Evolutionary conservation across 2,329 filamentous ascomycete species (phyloP).

Genomic region (Penicillium freii): DNA sequence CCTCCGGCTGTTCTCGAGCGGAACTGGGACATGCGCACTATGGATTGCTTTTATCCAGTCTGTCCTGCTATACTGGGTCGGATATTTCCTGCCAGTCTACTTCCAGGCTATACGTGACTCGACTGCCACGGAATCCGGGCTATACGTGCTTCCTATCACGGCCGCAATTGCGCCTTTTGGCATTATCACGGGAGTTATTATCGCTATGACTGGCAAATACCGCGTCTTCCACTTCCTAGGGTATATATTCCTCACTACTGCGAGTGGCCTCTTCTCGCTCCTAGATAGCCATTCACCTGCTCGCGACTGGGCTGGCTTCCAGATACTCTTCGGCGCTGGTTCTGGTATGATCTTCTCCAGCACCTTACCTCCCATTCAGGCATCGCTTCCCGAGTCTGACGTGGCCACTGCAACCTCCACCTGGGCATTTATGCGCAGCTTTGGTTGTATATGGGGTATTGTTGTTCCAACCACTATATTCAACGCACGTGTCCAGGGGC

Average conservation of each 20-base stretch:
- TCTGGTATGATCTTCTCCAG: constrained; percentile 28
- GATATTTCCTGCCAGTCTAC: constrained; percentile 46
- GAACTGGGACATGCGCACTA: background rate
- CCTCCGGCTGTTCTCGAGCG: background rate
- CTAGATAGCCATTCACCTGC: constrained; percentile 25
- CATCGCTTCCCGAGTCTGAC: constrained; percentile 29
- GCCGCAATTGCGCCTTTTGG: constrained; percentile 27
- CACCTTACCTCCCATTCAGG: constrained; percentile 31
- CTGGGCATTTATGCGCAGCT: constrained; percentile 33
- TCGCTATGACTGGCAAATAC: constrained; percentile 38
- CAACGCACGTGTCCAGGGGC: constrained; percentile 24
- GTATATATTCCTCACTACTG: constrained; percentile 28
- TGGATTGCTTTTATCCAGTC: constrained; percentile 17
- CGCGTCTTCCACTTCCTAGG: constrained; percentile 29
- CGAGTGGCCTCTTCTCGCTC: constrained; percentile 29
- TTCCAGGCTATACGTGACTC: constrained; percentile 44
- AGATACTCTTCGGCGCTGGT: constrained; percentile 29
- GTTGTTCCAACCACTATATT: constrained; percentile 33
- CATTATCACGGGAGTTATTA: constrained; percentile 31
- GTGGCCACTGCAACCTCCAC: constrained; percentile 27
- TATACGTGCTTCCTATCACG: constrained; percentile 32
- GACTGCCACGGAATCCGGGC: constrained; percentile 33
- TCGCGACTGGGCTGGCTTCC: constrained; percentile 31
- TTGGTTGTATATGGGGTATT: constrained; percentile 35
- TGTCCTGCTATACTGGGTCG: constrained; percentile 15